A percentile compares a stretch with the other conserved stretches of the same genome.
phyloP scores from a whole-genome alignment of 148 eudicot species.

The Tetragonia tetragonoides region DNA sequence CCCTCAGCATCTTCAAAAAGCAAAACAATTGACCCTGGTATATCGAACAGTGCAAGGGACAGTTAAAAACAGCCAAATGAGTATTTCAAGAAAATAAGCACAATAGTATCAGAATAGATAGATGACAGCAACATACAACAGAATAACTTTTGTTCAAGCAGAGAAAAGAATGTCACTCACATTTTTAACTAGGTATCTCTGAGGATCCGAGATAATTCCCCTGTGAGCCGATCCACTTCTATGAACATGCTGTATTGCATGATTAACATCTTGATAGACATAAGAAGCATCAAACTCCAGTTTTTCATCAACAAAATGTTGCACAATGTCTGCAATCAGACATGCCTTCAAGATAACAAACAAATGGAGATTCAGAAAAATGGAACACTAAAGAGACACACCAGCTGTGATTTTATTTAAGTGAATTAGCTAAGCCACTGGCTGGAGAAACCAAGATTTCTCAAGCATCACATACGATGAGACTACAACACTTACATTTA shows the following conservation, averaged over 20 bases:
- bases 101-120: not conserved
- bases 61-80: constrained; percentile 1
- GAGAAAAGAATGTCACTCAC: constrained; percentile 40
- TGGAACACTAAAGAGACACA: not conserved
- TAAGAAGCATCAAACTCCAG: constrained; percentile 93
- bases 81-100: constrained; percentile 3
- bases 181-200: constrained; percentile 91
- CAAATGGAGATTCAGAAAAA: constrained; percentile 22
- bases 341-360: constrained; percentile 63
- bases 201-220: constrained; percentile 82
- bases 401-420: not conserved
- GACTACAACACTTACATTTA: not conserved
- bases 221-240: constrained; percentile 86
- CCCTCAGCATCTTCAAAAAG: constrained; percentile 79
- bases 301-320: constrained; percentile 95
- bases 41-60: constrained; percentile 13
- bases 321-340: constrained; percentile 93
- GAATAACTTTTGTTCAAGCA: constrained; percentile 8
- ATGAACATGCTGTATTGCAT: constrained; percentile 93
- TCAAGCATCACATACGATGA: not conserved
- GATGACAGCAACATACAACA: not conserved
- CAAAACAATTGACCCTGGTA: constrained; percentile 63
- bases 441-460: not conserved
- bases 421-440: not conserved
- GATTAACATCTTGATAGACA: constrained; percentile 87